phyloP scores from a whole-genome alignment of 148 eudicot genomes.

The Dianthus caryophyllus region DNA sequence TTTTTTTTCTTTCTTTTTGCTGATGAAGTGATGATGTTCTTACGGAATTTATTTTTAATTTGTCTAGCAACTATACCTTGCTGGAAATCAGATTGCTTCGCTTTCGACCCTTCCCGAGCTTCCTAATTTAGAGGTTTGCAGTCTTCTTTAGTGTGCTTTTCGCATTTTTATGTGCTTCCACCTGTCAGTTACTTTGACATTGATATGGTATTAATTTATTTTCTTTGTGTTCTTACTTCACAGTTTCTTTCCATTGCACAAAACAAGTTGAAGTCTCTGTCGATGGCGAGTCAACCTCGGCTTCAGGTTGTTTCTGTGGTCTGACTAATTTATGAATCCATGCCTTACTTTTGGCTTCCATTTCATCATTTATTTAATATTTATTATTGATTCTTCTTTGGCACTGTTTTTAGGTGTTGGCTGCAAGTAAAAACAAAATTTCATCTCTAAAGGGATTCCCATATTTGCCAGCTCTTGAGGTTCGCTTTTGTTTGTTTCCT shows the following conservation, averaged over 20 bases:
- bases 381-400: slow-evolving; percentile 6
- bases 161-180: neutral
- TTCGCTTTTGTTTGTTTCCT: slow-evolving; percentile 29
- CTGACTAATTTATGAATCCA: slow-evolving; percentile 1
- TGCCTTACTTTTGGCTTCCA: slow-evolving; percentile 7
- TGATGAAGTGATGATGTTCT: slow-evolving; percentile 3
- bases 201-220: neutral
- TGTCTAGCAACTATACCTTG: slow-evolving; percentile 95
- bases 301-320: slow-evolving; percentile 58
- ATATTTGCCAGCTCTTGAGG: slow-evolving; percentile 86
- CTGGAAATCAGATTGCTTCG: slow-evolving; percentile 94
- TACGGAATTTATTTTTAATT: slow-evolving; percentile 7
- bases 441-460: slow-evolving; percentile 91
- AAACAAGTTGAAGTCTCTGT: slow-evolving; percentile 87
- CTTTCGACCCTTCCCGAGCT: slow-evolving; percentile 88
- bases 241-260: slow-evolving; percentile 98
- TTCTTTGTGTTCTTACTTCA: slow-evolving; percentile 8
- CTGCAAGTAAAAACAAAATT: slow-evolving; percentile 95
- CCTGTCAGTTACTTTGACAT: neutral
- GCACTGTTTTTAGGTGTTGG: slow-evolving; percentile 59
- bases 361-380: too few relatives aligned
- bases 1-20: too few relatives aligned
- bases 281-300: slow-evolving; percentile 99
- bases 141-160: slow-evolving; percentile 7
- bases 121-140: slow-evolving; percentile 87